Evolutionary conservation across 73 alveolate genomes (phyloP).

Genomic region (Paramecium octaurelia): DNA sequence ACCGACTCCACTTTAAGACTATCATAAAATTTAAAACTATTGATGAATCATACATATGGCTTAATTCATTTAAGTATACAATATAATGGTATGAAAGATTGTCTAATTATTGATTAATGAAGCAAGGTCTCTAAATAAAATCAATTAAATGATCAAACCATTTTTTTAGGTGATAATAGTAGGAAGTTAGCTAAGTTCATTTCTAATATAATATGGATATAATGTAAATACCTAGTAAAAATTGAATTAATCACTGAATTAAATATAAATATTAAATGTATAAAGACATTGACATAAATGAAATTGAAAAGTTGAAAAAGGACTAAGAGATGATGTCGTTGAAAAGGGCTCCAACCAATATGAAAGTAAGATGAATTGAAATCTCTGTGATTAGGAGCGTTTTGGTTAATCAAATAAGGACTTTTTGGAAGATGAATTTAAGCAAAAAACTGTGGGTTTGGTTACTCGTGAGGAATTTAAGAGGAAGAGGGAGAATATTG

Average conservation of each 20-base stretch:
- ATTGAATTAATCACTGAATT: conserved; percentile 1
- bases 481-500: conserved; percentile 43
- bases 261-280: not conserved
- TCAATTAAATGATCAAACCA: too few species aligned
- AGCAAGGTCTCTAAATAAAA: too few species aligned
- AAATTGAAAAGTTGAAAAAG: conserved; percentile 12
- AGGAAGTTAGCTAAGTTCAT: too few species aligned
- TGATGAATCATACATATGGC: too few species aligned
- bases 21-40: too few species aligned
- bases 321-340: conserved; percentile 17
- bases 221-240: not conserved
- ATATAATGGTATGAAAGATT: too few species aligned
- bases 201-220: too few species aligned
- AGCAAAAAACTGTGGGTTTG: conserved; percentile 27
- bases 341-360: conserved; percentile 37
- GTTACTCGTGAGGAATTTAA: conserved; percentile 42
- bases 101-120: too few species aligned
- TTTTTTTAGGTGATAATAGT: too few species aligned
- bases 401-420: conserved; percentile 49
- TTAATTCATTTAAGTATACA: too few species aligned
- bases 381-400: conserved; percentile 12
- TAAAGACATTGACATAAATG: conserved; percentile 54
- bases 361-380: not conserved
- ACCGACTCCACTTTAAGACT: too few species aligned
- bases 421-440: conserved; percentile 48